Conservation (phyloP, 305 asterid species). For the Solanum hybrid region DNA sequence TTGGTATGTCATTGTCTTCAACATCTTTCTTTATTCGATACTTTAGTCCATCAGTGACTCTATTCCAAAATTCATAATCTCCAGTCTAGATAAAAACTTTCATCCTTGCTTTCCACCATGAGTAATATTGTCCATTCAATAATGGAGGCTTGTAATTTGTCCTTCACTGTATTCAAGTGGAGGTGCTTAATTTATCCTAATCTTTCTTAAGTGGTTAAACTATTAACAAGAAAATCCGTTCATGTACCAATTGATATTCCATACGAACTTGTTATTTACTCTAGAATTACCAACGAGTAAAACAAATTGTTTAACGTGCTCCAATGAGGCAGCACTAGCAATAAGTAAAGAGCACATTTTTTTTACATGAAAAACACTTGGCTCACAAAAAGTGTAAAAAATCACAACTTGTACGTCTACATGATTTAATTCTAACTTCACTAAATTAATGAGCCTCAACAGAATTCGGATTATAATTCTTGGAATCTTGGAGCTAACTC, state of each 20-base stretch:
- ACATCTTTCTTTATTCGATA: neutral
- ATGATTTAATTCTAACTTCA: neutral
- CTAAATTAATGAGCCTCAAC: neutral
- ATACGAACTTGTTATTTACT: no score
- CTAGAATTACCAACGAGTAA: neutral
- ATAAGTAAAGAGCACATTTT: no score
- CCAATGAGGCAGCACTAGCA: no score
- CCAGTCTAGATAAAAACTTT: neutral
- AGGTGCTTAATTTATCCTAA: neutral
- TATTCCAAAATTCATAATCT: neutral
- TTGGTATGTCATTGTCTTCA: neutral
- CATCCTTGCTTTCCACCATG: neutral
- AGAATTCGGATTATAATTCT: no score
- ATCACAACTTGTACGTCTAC: no score
- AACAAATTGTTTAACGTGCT: no score
- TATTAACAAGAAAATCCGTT: no score
- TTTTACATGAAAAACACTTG: no score
- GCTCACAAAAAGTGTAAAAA: neutral
- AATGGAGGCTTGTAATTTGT: neutral
- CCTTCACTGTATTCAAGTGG: neutral
- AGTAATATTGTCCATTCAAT: neutral
- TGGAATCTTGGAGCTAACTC: neutral
- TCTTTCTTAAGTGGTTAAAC: neutral
- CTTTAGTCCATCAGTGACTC: neutral
- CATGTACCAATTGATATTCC: no score